Conservation (phyloP, 225 moss, liverwort and hornwort species). For the Polytrichum commune region DNA sequence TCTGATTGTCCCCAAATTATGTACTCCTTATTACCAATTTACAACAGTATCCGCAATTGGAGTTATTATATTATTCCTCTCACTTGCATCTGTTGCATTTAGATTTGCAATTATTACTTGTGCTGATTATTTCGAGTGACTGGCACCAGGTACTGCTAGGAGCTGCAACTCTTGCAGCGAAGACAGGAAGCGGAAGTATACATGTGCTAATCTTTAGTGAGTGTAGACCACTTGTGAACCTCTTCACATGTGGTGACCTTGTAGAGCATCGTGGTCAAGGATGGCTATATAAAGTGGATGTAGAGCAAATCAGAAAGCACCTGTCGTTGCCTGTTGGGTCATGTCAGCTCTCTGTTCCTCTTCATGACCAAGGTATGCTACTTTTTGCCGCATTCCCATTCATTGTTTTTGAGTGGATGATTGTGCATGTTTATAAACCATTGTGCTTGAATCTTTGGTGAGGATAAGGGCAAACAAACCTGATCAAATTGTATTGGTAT, state of each 20-base stretch:
- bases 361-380: slow-evolving; percentile 22
- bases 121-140: too few species aligned
- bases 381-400: not conserved
- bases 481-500: too few species aligned
- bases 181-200: slow-evolving; percentile 33
- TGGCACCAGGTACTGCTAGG: slow-evolving; percentile 47
- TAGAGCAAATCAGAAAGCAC: slow-evolving; percentile 35
- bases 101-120: too few species aligned
- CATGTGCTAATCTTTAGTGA: slow-evolving; percentile 56
- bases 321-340: slow-evolving; percentile 61
- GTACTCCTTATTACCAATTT: too few species aligned
- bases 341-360: slow-evolving; percentile 51
- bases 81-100: not conserved
- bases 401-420: too few species aligned
- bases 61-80: not conserved
- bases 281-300: slow-evolving; percentile 65
- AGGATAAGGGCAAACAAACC: too few species aligned
- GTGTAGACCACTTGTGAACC: slow-evolving; percentile 61
- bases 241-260: slow-evolving; percentile 64
- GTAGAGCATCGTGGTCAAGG: slow-evolving; percentile 56
- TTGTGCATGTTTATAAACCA: too few species aligned
- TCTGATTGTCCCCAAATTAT: too few species aligned
- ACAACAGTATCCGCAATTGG: too few species aligned
- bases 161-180: slow-evolving; percentile 49
- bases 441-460: too few species aligned